phyloP scores from a whole-genome alignment of 306 rosid species.

The Cicer yamashitae region DNA sequence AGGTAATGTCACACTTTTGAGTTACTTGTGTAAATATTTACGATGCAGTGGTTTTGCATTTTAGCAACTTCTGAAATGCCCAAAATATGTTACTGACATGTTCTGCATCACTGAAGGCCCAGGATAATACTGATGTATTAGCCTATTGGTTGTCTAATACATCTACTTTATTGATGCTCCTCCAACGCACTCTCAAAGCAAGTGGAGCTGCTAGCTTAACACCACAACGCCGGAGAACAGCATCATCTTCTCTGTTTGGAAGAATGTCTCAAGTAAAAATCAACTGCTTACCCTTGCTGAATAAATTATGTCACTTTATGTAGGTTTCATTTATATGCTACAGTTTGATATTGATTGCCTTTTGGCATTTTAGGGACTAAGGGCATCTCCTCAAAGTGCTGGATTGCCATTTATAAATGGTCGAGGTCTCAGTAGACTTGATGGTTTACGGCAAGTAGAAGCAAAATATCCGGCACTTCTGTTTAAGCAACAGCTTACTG shows the following conservation, averaged over 20 bases:
- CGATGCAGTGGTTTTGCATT: constrained; percentile 41
- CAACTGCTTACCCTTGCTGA: constrained; percentile 42
- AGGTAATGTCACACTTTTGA: constrained; percentile 59
- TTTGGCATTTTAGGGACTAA: constrained; percentile 70
- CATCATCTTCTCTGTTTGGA: constrained; percentile 94
- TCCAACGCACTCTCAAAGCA: constrained; percentile 99
- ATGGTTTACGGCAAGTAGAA: constrained; percentile 97
- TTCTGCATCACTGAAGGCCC: constrained; percentile 66
- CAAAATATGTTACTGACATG: constrained; percentile 42
- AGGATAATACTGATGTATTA: constrained; percentile 82
- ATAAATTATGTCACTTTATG: constrained; percentile 16
- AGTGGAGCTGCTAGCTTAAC: constrained; percentile 99
- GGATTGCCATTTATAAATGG: constrained; percentile 91
- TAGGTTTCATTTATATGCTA: constrained; percentile 35
- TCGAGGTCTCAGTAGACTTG: constrained; percentile 84
- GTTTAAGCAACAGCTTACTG: constrained; percentile 99
- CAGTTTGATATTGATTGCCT: constrained; percentile 32
- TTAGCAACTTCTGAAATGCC: constrained; percentile 33
- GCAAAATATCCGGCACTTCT: constrained; percentile 97
- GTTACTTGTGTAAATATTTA: constrained; percentile 33
- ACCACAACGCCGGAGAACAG: constrained; percentile 93
- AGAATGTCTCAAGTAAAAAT: constrained; percentile 96
- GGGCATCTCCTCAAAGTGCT: constrained; percentile 94
- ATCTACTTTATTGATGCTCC: constrained; percentile 90
- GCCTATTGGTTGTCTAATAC: constrained; percentile 98